Conservation (phyloP, 352 stramenopile genomes). For the Globisporangium paroecandrum region DNA sequence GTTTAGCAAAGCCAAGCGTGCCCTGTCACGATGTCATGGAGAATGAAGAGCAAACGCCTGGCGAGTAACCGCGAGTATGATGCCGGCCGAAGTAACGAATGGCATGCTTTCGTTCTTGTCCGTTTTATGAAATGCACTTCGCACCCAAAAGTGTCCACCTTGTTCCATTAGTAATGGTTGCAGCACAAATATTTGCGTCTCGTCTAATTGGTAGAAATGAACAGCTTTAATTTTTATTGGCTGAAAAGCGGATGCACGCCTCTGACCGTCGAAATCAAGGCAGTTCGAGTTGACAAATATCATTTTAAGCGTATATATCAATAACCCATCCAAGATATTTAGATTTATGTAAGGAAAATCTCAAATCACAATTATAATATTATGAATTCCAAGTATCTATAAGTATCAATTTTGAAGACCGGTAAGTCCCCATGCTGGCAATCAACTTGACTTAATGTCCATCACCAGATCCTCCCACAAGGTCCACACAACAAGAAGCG, state of each 20-base stretch:
- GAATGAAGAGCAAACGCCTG: background rate
- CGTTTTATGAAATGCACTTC: background rate
- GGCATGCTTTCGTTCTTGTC: background rate
- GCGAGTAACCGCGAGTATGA: background rate
- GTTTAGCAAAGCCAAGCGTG: background rate
- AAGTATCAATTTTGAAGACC: too few species aligned
- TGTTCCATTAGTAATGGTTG: background rate
- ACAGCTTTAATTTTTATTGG: background rate
- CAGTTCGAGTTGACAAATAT: background rate
- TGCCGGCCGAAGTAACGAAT: background rate
- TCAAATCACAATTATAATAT: too few species aligned
- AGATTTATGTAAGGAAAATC: too few species aligned
- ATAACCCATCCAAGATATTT: too few species aligned
- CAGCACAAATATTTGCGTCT: background rate
- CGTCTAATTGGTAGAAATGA: background rate
- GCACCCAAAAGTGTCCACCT: background rate
- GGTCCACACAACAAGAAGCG: background rate
- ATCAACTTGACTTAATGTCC: background rate
- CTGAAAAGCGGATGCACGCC: background rate
- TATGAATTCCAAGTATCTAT: too few species aligned
- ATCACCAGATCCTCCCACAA: background rate
- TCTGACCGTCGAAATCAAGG: too few species aligned
- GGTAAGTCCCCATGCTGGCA: background rate
- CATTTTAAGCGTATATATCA: too few species aligned
- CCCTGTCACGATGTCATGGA: too few species aligned